A percentile compares a stretch with the other conserved stretches of the same genome.
These are phyloP conservation scores for Penicillium expansum DNA, from an alignment of 2,329 filamentous ascomycete species.

Conservation along the genomic window DNA sequence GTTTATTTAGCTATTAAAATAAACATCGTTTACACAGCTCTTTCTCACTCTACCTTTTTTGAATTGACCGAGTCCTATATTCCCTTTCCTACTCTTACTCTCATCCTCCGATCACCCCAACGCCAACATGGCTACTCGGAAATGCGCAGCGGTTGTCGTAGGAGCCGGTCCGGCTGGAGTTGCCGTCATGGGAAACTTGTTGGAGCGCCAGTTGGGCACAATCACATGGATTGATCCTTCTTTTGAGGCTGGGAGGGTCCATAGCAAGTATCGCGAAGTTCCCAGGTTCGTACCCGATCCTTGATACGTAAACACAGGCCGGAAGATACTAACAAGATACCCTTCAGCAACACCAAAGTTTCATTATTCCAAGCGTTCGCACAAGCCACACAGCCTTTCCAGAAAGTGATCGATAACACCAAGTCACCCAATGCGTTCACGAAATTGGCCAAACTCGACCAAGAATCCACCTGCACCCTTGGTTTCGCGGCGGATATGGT, in stretches of 20 bases:
- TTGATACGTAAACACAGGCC: not conserved
- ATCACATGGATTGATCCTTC: slow-evolving; percentile 60
- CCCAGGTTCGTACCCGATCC: slow-evolving; percentile 43
- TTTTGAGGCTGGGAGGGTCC: slow-evolving; percentile 55
- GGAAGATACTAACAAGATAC: not conserved
- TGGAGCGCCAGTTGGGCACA: slow-evolving; percentile 53
- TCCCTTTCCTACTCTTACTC: not conserved
- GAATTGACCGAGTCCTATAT: not conserved
- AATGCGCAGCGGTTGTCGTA: slow-evolving; percentile 56
- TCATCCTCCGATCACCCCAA: not conserved
- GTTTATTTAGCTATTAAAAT: slow-evolving; percentile 23
- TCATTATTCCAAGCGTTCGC: slow-evolving; percentile 59
- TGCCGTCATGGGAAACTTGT: slow-evolving; percentile 59
- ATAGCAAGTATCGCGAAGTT: slow-evolving; percentile 59
- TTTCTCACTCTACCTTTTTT: not conserved
- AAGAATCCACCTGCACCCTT: slow-evolving; percentile 57
- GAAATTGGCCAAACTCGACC: slow-evolving; percentile 53
- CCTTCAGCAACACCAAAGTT: slow-evolving; percentile 58
- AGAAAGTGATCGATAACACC: slow-evolving; percentile 49
- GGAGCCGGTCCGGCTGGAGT: slow-evolving; percentile 60
- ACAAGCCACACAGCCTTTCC: slow-evolving; percentile 53
- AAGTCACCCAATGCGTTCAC: slow-evolving; percentile 55
- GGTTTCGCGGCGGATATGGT: slow-evolving; percentile 58
- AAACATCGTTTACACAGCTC: not conserved
- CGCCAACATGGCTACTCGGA: slow-evolving; percentile 29